phyloP scores from a whole-genome alignment of 192 early-diverging fungal species.

The Mortierella claussenii region DNA sequence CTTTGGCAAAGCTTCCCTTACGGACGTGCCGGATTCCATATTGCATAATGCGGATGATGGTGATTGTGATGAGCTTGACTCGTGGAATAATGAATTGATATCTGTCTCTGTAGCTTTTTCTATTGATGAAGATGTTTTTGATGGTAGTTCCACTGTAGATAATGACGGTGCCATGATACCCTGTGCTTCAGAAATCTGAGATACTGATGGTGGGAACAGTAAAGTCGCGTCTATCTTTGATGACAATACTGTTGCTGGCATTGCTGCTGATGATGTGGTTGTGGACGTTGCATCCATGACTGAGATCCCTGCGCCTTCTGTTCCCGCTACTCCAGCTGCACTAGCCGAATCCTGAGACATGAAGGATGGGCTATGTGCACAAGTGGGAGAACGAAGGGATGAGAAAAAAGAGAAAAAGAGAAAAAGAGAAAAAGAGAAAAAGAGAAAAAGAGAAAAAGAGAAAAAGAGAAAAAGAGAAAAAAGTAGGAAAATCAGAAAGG shows the following conservation, averaged over 20 bases:
- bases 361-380: constrained; percentile 5
- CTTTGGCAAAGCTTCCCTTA: no score
- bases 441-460: not conserved
- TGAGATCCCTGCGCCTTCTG: not conserved
- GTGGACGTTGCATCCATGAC: not conserved
- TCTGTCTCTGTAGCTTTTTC: not conserved
- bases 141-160: not conserved
- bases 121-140: not conserved
- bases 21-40: no score
- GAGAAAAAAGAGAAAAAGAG: constrained; percentile 5
- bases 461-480: constrained; percentile 3
- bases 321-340: constrained; percentile 2
- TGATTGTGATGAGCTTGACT: no score
- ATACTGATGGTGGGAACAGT: not conserved
- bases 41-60: no score
- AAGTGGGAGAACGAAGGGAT: no score
- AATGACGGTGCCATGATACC: not conserved
- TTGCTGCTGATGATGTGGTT: not conserved
- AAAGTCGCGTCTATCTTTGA: not conserved
- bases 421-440: constrained; percentile 3
- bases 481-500: no score
- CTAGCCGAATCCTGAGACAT: constrained; percentile 5
- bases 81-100: no score
- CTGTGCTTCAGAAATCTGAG: no score
- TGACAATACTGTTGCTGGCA: not conserved